These are phyloP conservation scores for Ophiostoma ips DNA, from an alignment of 2,329 filamentous ascomycete species.

Conservation along the genomic window DNA sequence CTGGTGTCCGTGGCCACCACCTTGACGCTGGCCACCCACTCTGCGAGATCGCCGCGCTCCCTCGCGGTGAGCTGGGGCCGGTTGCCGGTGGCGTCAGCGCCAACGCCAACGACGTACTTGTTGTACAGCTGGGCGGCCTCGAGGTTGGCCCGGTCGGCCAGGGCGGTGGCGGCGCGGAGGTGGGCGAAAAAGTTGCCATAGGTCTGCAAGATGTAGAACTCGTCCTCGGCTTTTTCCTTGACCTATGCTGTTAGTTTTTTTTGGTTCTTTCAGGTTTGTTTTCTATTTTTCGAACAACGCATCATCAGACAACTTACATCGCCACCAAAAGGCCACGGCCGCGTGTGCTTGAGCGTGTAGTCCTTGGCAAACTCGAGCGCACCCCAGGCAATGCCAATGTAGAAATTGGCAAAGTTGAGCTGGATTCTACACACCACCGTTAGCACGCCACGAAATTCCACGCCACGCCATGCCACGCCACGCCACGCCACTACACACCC, in stretches of 20 bases:
- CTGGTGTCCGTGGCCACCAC: constrained; percentile 47
- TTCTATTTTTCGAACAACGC: too few relatives aligned
- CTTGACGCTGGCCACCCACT: constrained; percentile 49
- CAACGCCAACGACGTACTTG: constrained; percentile 23
- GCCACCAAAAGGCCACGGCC: constrained; percentile 50
- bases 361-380: constrained; percentile 39
- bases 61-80: constrained; percentile 32
- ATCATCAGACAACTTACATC: constrained; percentile 27
- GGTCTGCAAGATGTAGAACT: constrained; percentile 50
- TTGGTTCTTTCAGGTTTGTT: too few relatives aligned
- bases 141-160: constrained; percentile 41
- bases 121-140: constrained; percentile 34
- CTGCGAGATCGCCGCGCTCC: constrained; percentile 45
- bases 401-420: constrained; percentile 53
- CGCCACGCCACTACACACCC: too few relatives aligned
- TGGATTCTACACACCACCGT: too few relatives aligned
- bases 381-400: constrained; percentile 48
- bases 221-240: constrained; percentile 44
- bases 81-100: too few relatives aligned
- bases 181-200: constrained; percentile 53
- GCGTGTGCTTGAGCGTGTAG: constrained; percentile 42
- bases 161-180: constrained; percentile 42
- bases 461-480: too few relatives aligned
- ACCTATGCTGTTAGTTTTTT: not conserved
- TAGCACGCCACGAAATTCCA: too few relatives aligned